phyloP scores from a whole-genome alignment of 2,329 filamentous ascomycete species.

The Diaporthe aspalathi region DNA sequence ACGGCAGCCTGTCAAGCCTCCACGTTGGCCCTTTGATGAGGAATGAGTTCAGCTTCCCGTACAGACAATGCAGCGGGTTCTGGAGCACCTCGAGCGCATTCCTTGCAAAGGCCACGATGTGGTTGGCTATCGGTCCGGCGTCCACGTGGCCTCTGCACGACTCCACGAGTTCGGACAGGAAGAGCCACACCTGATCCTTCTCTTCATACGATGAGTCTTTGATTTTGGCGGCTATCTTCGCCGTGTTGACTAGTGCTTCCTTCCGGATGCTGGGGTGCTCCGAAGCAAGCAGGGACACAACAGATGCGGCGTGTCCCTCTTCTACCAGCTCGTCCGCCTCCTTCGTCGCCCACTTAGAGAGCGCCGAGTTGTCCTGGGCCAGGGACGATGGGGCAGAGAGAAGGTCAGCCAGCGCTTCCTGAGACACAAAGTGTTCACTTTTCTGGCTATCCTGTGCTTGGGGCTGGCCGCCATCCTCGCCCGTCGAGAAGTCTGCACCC shows the following conservation, averaged over 20 bases:
- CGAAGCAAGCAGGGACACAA: slow-evolving; percentile 82
- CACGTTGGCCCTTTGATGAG: slow-evolving; percentile 82
- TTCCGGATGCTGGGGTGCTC: slow-evolving; percentile 79
- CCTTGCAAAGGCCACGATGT: slow-evolving; percentile 80
- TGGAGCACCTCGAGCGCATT: slow-evolving; percentile 76
- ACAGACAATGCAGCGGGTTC: slow-evolving; percentile 84
- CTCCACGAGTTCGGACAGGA: slow-evolving; percentile 84
- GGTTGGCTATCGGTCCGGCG: slow-evolving; percentile 72
- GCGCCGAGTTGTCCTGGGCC: slow-evolving; percentile 62
- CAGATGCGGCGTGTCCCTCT: slow-evolving; percentile 75
- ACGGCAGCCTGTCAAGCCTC: slow-evolving; percentile 77
- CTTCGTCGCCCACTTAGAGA: slow-evolving; percentile 78
- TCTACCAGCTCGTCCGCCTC: slow-evolving; percentile 83
- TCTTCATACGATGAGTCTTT: slow-evolving; percentile 79
- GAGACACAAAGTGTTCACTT: slow-evolving; percentile 26
- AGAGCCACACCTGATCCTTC: slow-evolving; percentile 80
- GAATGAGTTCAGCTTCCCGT: slow-evolving; percentile 87
- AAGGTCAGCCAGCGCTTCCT: slow-evolving; percentile 61
- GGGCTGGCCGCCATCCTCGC: slow-evolving; percentile 35
- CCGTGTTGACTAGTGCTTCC: slow-evolving; percentile 78
- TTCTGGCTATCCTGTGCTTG: slow-evolving; percentile 43
- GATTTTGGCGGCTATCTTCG: slow-evolving; percentile 72
- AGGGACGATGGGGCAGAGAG: slow-evolving; percentile 61
- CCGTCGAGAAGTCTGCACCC: slow-evolving; percentile 38
- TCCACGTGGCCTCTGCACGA: slow-evolving; percentile 70